These are phyloP conservation scores for Penicillium samsonianum DNA, from an alignment of 495 filamentous ascomycete species.

Conservation along the genomic window DNA sequence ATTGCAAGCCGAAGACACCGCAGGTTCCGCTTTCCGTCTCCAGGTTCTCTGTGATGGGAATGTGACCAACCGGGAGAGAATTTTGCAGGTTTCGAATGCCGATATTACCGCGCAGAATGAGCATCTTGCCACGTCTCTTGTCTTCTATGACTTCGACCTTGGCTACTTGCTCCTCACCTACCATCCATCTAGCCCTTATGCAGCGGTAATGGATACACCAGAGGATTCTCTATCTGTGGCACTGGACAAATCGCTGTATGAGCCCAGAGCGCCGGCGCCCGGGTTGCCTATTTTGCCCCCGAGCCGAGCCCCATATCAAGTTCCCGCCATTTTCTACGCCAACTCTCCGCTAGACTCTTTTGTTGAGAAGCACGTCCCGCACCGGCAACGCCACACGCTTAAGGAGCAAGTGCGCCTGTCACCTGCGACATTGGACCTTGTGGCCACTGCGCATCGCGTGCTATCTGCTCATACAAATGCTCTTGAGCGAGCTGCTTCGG, in stretches of 20 bases:
- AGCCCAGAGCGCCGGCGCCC: conserved; percentile 23
- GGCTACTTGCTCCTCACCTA: conserved; percentile 78
- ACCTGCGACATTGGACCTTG: conserved; percentile 69
- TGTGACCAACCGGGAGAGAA: conserved; percentile 60
- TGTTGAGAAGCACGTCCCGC: conserved; percentile 59
- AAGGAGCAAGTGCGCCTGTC: conserved; percentile 75
- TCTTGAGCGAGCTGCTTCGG: conserved; percentile 72
- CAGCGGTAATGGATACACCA: conserved; percentile 67
- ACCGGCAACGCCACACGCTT: conserved; percentile 60
- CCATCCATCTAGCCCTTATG: conserved; percentile 61
- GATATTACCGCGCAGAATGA: conserved; percentile 32
- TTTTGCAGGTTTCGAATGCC: conserved; percentile 53
- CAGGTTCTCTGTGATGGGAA: conserved; percentile 66
- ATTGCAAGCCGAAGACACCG: conserved; percentile 61
- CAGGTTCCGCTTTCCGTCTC: conserved; percentile 72
- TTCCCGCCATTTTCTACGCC: conserved; percentile 63
- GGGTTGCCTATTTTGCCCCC: conserved; percentile 31
- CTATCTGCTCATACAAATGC: conserved; percentile 71
- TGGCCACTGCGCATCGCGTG: conserved; percentile 75
- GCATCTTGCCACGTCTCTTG: conserved; percentile 60
- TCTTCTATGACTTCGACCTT: conserved; percentile 70
- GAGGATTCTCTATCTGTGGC: conserved; percentile 38
- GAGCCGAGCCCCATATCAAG: conserved; percentile 69
- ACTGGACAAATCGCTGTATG: conserved; percentile 35
- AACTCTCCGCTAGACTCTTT: conserved; percentile 60